These are phyloP conservation scores for Filobasidium wieringae DNA, from an alignment of 768 basidiomycete species.

Conservation along the genomic window DNA sequence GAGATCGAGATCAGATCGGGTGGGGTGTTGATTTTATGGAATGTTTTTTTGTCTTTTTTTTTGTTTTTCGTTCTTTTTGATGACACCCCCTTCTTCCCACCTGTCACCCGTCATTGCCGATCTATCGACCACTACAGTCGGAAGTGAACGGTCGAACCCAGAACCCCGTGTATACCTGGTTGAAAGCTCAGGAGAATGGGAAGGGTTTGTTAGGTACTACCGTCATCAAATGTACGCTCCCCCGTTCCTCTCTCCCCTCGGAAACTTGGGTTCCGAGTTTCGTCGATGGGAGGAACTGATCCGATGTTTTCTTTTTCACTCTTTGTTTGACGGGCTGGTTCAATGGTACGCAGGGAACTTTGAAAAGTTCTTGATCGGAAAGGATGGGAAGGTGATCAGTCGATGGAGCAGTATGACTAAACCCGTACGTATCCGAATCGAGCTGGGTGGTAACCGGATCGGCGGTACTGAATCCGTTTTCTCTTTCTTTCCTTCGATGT, in stretches of 20 bases:
- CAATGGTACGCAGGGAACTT: constrained; percentile 53
- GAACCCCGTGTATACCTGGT: constrained; percentile 69
- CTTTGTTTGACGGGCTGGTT: background rate
- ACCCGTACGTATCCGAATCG: constrained; percentile 6
- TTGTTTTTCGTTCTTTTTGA: background rate
- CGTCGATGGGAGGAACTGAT: constrained; percentile 49
- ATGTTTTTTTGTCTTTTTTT: too few relatives aligned
- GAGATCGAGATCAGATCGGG: background rate
- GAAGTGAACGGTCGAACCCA: constrained; percentile 81
- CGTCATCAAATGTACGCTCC: constrained; percentile 28
- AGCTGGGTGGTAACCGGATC: background rate
- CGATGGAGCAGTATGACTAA: constrained; percentile 10
- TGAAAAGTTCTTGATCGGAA: constrained; percentile 46
- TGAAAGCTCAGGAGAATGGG: constrained; percentile 58
- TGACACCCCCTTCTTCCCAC: background rate
- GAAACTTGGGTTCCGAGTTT: too few relatives aligned
- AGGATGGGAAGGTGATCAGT: constrained; percentile 10
- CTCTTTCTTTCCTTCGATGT: too few relatives aligned
- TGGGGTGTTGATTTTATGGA: too few relatives aligned
- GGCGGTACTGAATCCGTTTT: background rate
- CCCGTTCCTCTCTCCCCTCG: constrained; percentile 21
- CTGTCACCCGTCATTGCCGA: background rate
- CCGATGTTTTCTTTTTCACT: constrained; percentile 47
- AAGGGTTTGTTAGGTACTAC: constrained; percentile 29
- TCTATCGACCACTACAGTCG: constrained; percentile 9